Conservation (phyloP, 768 basidiomycete genomes). For the Pleurotus platypus region DNA sequence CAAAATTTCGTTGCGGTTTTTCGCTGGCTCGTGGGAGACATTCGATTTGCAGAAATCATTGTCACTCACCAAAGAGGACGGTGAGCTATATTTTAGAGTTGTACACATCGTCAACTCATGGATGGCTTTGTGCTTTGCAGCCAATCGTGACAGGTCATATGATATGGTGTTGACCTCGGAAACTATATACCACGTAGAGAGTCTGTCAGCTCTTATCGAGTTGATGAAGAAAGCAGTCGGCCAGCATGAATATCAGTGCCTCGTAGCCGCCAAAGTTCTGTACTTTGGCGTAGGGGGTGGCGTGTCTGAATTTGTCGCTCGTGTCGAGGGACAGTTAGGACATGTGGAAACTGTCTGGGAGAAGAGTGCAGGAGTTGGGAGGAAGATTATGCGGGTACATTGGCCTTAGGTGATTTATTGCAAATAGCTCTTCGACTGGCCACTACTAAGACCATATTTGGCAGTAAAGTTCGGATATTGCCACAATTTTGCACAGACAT, state of each 20-base stretch:
- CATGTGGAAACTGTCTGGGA: conserved; percentile 63
- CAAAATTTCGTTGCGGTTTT: conserved; percentile 67
- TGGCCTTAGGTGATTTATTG: conserved; percentile 33
- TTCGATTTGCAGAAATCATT: conserved; percentile 32
- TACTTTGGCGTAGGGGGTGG: conserved; percentile 98
- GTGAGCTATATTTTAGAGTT: background rate
- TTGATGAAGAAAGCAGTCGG: conserved; percentile 37
- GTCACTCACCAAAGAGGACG: background rate
- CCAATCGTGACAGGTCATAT: conserved; percentile 34
- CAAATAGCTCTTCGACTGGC: too few species aligned
- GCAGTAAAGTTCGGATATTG: too few species aligned
- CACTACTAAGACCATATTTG: too few species aligned
- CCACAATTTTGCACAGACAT: too few species aligned
- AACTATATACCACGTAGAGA: conserved; percentile 80
- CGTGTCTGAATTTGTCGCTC: conserved; percentile 64
- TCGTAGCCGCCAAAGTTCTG: conserved; percentile 87
- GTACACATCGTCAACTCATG: background rate
- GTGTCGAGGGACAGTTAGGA: conserved; percentile 40
- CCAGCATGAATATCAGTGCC: conserved; percentile 35
- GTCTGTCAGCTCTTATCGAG: conserved; percentile 55
- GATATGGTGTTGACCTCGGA: conserved; percentile 85
- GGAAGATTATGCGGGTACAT: conserved; percentile 61
- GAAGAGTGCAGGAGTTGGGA: conserved; percentile 61
- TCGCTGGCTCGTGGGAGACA: conserved; percentile 76
- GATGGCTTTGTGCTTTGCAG: background rate